Conservation (phyloP, 768 basidiomycete species). For the Bullera alba region DNA sequence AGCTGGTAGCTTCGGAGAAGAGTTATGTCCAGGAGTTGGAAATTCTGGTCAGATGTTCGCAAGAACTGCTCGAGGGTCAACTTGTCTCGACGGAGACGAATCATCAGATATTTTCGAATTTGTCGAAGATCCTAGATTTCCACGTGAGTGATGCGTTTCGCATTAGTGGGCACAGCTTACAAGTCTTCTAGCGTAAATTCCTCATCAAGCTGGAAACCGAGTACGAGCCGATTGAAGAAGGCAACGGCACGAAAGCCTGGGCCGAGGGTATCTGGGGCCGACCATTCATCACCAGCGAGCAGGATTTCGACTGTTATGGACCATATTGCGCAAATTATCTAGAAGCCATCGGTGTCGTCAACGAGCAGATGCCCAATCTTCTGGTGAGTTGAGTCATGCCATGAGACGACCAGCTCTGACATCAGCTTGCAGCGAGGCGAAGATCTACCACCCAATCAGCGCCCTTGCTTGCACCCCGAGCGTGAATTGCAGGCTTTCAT, state of each 20-base stretch:
- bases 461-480: slow-evolving; percentile 38
- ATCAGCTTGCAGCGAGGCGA: slow-evolving; percentile 25
- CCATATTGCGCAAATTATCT: slow-evolving; percentile 96
- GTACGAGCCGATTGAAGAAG: slow-evolving; percentile 43
- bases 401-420: background rate
- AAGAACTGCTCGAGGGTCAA: slow-evolving; percentile 69
- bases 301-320: slow-evolving; percentile 91
- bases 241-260: slow-evolving; percentile 37
- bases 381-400: slow-evolving; percentile 58
- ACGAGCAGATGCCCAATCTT: slow-evolving; percentile 77
- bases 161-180: background rate
- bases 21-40: slow-evolving; percentile 96
- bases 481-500: slow-evolving; percentile 85
- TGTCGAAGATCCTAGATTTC: slow-evolving; percentile 92
- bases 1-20: slow-evolving; percentile 89
- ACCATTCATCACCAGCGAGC: slow-evolving; percentile 60
- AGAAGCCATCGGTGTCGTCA: slow-evolving; percentile 74
- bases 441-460: slow-evolving; percentile 17
- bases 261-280: slow-evolving; percentile 44
- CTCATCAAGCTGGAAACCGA: slow-evolving; percentile 44
- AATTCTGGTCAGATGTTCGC: slow-evolving; percentile 91
- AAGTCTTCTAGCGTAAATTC: slow-evolving; percentile 44
- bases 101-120: slow-evolving; percentile 87
- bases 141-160: slow-evolving; percentile 50
- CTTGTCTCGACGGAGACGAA: slow-evolving; percentile 90